Base-by-base conservation (phyloP, 768 basidiomycete species). In the Nidularia pulvinata region DNA sequence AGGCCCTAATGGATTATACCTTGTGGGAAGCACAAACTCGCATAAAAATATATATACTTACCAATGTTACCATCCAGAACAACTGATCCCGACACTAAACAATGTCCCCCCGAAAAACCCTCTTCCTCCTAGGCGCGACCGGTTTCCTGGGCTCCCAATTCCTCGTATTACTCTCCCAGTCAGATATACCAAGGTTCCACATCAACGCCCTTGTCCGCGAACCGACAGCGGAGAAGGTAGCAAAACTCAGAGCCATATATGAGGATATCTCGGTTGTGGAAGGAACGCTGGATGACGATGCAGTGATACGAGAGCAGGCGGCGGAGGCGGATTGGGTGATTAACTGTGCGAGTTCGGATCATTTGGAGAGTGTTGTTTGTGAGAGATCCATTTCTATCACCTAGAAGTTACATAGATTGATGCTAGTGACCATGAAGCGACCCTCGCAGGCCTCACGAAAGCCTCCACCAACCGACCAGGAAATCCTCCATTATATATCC, bases 121-220 rank as follows among this genome's bases (percentile, higher is more conserved):
- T 77, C 52, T 73, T 79, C 61, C 65, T 77, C 49, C 62, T 78
- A 13, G 77, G 77, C 6, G 77, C 76, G 1, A 76, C 76, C 2
- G 76, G 77, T 16, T 77, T 71, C 59, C 61, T 78, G 36, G 75
- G 74, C 19, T 74, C 70, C 16, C 71, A 77, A 49, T 68, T 78
- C 55, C 60, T 78, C 5, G 11, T 65, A 1, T 52, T 67, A 14
- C 60, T 76, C 5, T 9, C 59, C 61, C 43, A 68, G 71, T 25
- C 49, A 46, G 1, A 51, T 55, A 10, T 63, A 61, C 33, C 73
- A 0, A 55, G 67, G 5, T 59, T 69, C 34, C 68, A 64, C 50
- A 58, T 79, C 34, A 53, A 68, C 4, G 73, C 74, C 1, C 66
- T 79, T 9, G 59, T 76, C 6, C 74, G 74, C 25, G 64, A 69